phyloP scores from a whole-genome alignment of 2,329 filamentous ascomycete species.

The Colletotrichum truncatum region DNA sequence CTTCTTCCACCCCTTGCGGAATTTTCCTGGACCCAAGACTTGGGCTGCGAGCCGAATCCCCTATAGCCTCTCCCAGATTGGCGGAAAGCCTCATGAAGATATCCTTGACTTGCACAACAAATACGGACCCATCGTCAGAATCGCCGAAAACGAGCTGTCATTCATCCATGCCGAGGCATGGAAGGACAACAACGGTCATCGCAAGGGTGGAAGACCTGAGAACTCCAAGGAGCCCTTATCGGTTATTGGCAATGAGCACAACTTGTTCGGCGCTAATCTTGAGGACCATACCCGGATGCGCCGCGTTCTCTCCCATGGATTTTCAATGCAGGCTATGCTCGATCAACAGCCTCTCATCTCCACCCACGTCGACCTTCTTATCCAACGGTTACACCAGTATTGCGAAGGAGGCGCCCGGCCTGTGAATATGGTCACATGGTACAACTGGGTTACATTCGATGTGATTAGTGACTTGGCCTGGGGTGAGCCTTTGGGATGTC shows the following conservation, averaged over 20 bases:
- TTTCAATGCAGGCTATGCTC: slow-evolving; percentile 33
- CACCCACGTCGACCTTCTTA: slow-evolving; percentile 48
- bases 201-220: slow-evolving; percentile 10
- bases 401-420: neutral
- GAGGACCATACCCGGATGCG: slow-evolving; percentile 11
- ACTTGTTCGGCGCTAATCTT: slow-evolving; percentile 30
- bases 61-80: neutral
- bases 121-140: neutral
- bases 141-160: neutral
- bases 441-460: slow-evolving; percentile 39
- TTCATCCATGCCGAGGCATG: slow-evolving; percentile 32
- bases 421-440: slow-evolving; percentile 37
- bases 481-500: slow-evolving; percentile 39
- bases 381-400: slow-evolving; percentile 44
- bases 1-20: neutral
- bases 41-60: neutral
- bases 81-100: neutral
- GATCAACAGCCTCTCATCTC: slow-evolving; percentile 40
- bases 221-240: slow-evolving; percentile 6
- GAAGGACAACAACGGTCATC: slow-evolving; percentile 32
- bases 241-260: neutral
- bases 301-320: slow-evolving; percentile 31
- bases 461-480: slow-evolving; percentile 40
- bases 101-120: neutral
- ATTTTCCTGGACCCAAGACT: neutral